Percentiles rank a stretch among this genome's conserved stretches.
Evolutionary conservation across 2,329 filamentous ascomycete species (phyloP).

Genomic region (Blastomyces gilchristii): DNA sequence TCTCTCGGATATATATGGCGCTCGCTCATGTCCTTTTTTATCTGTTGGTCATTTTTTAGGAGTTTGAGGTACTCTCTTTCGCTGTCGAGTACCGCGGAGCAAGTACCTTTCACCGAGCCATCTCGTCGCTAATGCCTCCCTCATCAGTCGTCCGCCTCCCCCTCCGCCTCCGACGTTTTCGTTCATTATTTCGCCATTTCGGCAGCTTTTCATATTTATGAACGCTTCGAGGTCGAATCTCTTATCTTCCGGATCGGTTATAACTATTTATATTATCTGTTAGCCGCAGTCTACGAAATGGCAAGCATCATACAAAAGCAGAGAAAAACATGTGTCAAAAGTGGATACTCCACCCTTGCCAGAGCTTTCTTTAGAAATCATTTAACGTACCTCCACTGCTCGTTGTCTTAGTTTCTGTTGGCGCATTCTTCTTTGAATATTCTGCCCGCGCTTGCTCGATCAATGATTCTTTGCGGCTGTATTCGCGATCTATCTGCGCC

Average conservation of each 20-base stretch:
- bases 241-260: slow-evolving; percentile 68
- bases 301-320: not conserved
- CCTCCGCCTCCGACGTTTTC: slow-evolving; percentile 21
- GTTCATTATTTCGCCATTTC: slow-evolving; percentile 27
- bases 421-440: slow-evolving; percentile 66
- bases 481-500: slow-evolving; percentile 66
- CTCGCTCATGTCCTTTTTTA: not conserved
- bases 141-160: slow-evolving; percentile 17
- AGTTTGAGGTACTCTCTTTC: not conserved
- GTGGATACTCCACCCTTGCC: not conserved
- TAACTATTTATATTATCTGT: slow-evolving; percentile 39
- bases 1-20: slow-evolving; percentile 8
- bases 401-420: slow-evolving; percentile 34
- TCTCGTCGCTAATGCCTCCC: not conserved
- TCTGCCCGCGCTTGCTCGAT: slow-evolving; percentile 90
- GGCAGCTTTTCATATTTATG: slow-evolving; percentile 52
- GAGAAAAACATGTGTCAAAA: not conserved
- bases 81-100: not conserved
- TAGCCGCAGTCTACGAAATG: not conserved
- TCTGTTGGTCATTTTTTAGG: not conserved
- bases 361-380: not conserved
- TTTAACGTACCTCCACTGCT: slow-evolving; percentile 22
- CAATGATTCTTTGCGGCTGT: slow-evolving; percentile 79
- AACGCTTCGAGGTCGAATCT: slow-evolving; percentile 90
- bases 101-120: not conserved